Evolutionary conservation across 768 basidiomycete species (phyloP).

Genomic region (Tylopilus sp.): DNA sequence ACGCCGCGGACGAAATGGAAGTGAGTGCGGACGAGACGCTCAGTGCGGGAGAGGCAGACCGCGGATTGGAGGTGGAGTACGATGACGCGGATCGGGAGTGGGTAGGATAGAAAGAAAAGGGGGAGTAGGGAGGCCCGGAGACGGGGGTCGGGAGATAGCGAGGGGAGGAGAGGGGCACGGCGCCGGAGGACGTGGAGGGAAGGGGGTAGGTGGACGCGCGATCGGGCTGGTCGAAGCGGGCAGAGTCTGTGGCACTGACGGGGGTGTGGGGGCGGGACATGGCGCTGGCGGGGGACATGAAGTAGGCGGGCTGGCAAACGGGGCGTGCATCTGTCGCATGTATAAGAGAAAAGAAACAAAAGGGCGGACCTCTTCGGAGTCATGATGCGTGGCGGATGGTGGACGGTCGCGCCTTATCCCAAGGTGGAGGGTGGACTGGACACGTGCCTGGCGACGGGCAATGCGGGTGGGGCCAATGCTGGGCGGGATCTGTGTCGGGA

Average conservation of each 20-base stretch:
- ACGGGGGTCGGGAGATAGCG: conserved; percentile 46
- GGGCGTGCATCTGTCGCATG: conserved; percentile 6
- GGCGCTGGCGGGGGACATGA: conserved; percentile 34
- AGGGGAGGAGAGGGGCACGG: conserved; percentile 36
- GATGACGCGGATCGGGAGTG: conserved; percentile 47
- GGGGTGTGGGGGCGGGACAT: conserved; percentile 41
- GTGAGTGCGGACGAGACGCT: conserved; percentile 55
- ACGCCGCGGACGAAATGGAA: conserved; percentile 44
- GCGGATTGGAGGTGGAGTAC: conserved; percentile 44
- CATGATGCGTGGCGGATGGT: conserved; percentile 19
- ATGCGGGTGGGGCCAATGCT: conserved; percentile 53
- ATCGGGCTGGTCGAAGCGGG: conserved; percentile 32
- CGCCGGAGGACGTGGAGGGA: conserved; percentile 12
- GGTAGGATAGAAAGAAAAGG: conserved; percentile 40
- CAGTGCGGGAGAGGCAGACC: conserved; percentile 59
- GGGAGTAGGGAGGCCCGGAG: conserved; percentile 44
- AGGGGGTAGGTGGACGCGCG: conserved; percentile 31
- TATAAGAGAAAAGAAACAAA: neutral
- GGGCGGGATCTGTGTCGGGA: conserved; percentile 42
- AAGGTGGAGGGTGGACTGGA: conserved; percentile 32
- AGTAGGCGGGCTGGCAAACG: conserved; percentile 30
- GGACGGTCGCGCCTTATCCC: conserved; percentile 31
- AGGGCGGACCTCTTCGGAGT: conserved; percentile 26
- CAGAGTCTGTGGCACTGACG: conserved; percentile 31
- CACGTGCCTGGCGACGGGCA: conserved; percentile 44